Conservation (phyloP, 2,329 filamentous ascomycete species). For the Fusarium citri region DNA sequence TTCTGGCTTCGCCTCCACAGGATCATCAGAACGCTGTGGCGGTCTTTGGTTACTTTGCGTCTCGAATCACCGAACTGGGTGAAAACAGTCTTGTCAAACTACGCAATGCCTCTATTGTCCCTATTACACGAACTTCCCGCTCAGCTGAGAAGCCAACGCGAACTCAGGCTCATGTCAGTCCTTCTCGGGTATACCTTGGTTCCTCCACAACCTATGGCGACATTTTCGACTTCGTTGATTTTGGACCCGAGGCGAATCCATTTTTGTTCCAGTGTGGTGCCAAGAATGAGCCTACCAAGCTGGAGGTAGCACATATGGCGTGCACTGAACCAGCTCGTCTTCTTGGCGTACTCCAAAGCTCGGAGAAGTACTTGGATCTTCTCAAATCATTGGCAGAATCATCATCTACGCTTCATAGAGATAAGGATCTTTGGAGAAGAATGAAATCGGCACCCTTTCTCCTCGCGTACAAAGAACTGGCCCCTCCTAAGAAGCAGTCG, state of each 20-base stretch:
- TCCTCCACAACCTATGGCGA: slow-evolving; percentile 77
- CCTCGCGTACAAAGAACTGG: slow-evolving; percentile 83
- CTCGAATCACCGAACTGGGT: slow-evolving; percentile 78
- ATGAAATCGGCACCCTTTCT: slow-evolving; percentile 83
- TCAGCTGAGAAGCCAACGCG: slow-evolving; percentile 56
- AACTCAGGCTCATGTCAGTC: slow-evolving; percentile 62
- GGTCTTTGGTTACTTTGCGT: slow-evolving; percentile 86
- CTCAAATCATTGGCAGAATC: slow-evolving; percentile 84
- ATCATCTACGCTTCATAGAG: slow-evolving; percentile 74
- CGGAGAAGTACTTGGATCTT: slow-evolving; percentile 88
- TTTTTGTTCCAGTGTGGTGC: slow-evolving; percentile 91
- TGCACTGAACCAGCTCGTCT: slow-evolving; percentile 85
- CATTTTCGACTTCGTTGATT: slow-evolving; percentile 98
- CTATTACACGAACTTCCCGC: slow-evolving; percentile 61
- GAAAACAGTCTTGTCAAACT: slow-evolving; percentile 70
- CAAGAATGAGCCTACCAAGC: slow-evolving; percentile 88
- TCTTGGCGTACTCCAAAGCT: slow-evolving; percentile 80
- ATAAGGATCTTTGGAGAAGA: slow-evolving; percentile 80
- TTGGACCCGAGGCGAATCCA: slow-evolving; percentile 85
- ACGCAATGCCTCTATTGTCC: slow-evolving; percentile 76
- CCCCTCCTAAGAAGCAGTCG: slow-evolving; percentile 59
- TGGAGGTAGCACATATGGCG: slow-evolving; percentile 86
- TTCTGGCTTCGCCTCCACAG: slow-evolving; percentile 78
- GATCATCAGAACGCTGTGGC: slow-evolving; percentile 73
- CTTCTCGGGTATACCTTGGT: slow-evolving; percentile 84